Percentiles rank a stretch among this genome's conserved stretches.
phyloP scores from a whole-genome alignment of 176 grass and related monocot species.

The Poa pratensis region DNA sequence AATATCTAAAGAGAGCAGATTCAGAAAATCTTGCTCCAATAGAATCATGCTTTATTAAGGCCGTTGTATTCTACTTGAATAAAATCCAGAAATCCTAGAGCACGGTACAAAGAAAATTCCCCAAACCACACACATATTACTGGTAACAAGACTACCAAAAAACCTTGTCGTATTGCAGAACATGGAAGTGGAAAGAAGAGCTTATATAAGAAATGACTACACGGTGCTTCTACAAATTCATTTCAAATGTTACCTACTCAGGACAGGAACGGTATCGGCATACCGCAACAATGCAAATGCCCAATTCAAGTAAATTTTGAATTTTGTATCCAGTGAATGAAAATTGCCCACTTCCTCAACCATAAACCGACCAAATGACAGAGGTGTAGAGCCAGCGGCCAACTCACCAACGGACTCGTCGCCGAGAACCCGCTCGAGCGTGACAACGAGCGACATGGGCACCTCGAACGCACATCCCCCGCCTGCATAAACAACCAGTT shows the following conservation, averaged over 20 bases:
- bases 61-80: background rate
- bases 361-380: background rate
- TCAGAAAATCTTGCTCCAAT: background rate
- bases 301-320: constrained; percentile 23
- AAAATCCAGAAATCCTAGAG: constrained; percentile 5
- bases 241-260: constrained; percentile 8
- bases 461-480: constrained; percentile 84
- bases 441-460: constrained; percentile 87
- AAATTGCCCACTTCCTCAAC: background rate
- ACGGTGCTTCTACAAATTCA: background rate
- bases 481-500: constrained; percentile 50
- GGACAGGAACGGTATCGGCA: background rate
- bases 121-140: constrained; percentile 9
- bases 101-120: background rate
- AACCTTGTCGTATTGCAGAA: constrained; percentile 4
- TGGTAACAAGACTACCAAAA: background rate
- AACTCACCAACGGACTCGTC: constrained; percentile 88
- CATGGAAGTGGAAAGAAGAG: background rate
- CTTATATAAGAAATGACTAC: constrained; percentile 1
- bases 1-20: background rate
- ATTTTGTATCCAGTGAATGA: background rate
- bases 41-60: constrained; percentile 13
- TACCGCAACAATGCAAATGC: background rate
- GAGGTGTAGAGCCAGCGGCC: background rate
- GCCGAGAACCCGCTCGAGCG: constrained; percentile 86